Evolutionary conservation across 2,329 filamentous ascomycete genomes (phyloP).

Genomic region (Sporothrix euskadiensis): DNA sequence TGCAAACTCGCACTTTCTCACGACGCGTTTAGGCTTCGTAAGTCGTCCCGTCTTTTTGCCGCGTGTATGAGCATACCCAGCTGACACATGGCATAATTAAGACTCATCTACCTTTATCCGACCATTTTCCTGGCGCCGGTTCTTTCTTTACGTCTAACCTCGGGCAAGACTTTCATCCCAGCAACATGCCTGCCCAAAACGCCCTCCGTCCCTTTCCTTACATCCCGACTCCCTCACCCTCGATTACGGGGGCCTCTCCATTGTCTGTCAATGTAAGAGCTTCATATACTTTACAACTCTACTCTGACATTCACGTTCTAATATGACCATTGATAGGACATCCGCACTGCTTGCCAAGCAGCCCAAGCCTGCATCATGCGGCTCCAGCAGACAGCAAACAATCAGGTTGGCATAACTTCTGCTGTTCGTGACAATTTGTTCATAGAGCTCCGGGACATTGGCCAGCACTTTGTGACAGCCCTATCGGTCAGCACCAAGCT

Average conservation of each 20-base stretch:
- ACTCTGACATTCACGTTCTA: background rate
- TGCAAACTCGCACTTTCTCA: background rate
- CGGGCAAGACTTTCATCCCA: background rate
- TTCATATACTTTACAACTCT: background rate
- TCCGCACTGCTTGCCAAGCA: slow-evolving; percentile 30
- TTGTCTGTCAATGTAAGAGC: background rate
- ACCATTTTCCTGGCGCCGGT: background rate
- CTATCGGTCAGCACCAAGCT: slow-evolving; percentile 30
- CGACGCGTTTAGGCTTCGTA: background rate
- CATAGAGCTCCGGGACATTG: slow-evolving; percentile 30
- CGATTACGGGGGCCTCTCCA: background rate
- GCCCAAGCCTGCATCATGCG: slow-evolving; percentile 33
- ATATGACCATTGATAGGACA: slow-evolving; percentile 25
- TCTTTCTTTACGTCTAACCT: background rate
- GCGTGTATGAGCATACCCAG: background rate
- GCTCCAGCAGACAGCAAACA: slow-evolving; percentile 32
- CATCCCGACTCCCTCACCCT: background rate
- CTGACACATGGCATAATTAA: background rate
- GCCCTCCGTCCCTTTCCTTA: background rate
- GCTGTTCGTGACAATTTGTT: slow-evolving; percentile 29
- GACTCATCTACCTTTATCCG: background rate
- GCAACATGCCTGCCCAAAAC: background rate
- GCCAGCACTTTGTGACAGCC: slow-evolving; percentile 33
- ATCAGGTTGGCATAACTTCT: slow-evolving; percentile 30
- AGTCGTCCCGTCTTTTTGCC: background rate